phyloP scores from a whole-genome alignment of 192 early-diverging fungal genomes.

The Spizellomyces sp. region DNA sequence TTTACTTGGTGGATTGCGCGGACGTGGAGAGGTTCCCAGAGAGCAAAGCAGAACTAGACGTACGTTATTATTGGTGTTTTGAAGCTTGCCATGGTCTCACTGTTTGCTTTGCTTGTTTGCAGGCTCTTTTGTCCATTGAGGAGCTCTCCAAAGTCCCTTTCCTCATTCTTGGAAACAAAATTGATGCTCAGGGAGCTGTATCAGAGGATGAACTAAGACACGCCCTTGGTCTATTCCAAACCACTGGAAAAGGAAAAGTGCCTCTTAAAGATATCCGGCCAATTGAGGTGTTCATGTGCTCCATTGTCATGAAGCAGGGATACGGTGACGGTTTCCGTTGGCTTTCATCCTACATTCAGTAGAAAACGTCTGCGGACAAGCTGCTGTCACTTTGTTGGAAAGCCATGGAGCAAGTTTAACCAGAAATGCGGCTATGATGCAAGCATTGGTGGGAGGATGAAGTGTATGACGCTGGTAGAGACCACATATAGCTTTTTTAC shows the following conservation, averaged over 20 bases:
- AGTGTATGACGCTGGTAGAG: too few species aligned
- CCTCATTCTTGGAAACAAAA: conserved; percentile 98
- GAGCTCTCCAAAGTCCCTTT: conserved; percentile 91
- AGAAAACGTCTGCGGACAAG: neutral
- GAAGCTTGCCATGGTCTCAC: neutral
- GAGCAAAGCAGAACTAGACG: conserved; percentile 93
- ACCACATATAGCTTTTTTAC: too few species aligned
- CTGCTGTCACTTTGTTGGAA: too few species aligned
- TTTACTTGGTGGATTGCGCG: conserved; percentile 95
- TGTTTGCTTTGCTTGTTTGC: neutral
- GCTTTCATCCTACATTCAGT: conserved; percentile 52
- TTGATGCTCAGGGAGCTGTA: conserved; percentile 90
- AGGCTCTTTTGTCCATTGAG: conserved; percentile 84
- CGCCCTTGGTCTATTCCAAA: conserved; percentile 91
- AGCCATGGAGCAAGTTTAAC: too few species aligned
- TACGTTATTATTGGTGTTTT: conserved; percentile 35
- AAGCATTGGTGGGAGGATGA: too few species aligned
- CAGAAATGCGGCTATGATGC: too few species aligned
- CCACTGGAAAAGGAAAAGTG: conserved; percentile 98
- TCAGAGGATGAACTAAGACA: conserved; percentile 90
- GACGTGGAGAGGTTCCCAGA: conserved; percentile 85
- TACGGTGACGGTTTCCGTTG: conserved; percentile 87
- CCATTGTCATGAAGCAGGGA: conserved; percentile 96
- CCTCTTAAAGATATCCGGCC: conserved; percentile 91
- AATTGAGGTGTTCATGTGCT: conserved; percentile 99